A percentile compares a stretch with the other conserved stretches of the same genome.
phyloP scores from a whole-genome alignment of 1,284 basidiomycete genomes.

The Rhodotorula sp. region DNA sequence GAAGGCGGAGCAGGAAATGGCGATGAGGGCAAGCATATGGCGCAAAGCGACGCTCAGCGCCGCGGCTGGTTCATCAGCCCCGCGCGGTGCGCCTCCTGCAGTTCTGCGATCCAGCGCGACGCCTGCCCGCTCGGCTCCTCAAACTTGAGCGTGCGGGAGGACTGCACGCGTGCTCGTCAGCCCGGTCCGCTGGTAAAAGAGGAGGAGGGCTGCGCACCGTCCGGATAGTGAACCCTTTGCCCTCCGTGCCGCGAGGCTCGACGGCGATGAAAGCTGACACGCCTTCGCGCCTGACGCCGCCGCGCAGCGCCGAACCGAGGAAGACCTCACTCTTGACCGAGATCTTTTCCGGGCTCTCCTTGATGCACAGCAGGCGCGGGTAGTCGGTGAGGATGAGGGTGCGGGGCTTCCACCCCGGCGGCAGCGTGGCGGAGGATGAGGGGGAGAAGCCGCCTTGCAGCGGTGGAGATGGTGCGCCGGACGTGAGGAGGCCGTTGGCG shows the following conservation, averaged over 20 bases:
- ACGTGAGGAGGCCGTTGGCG: background rate
- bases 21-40: background rate
- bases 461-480: background rate
- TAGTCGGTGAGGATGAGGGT: slow-evolving; percentile 58
- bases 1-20: background rate
- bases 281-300: slow-evolving; percentile 19
- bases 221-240: slow-evolving; percentile 28
- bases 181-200: too few species aligned
- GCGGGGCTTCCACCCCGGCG: slow-evolving; percentile 51
- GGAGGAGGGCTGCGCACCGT: slow-evolving; percentile 20
- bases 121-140: slow-evolving; percentile 38
- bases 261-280: slow-evolving; percentile 32
- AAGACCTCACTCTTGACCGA: slow-evolving; percentile 56
- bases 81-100: slow-evolving; percentile 27
- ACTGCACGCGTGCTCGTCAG: slow-evolving; percentile 7
- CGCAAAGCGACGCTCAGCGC: background rate
- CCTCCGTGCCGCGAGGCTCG: slow-evolving; percentile 21
- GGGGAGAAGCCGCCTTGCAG: background rate
- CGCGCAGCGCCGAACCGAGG: slow-evolving; percentile 42
- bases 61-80: slow-evolving; percentile 1
- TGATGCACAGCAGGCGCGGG: slow-evolving; percentile 58
- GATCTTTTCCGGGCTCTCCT: slow-evolving; percentile 52
- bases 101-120: slow-evolving; percentile 35
- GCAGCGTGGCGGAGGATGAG: slow-evolving; percentile 20
- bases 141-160: slow-evolving; percentile 37